These are phyloP conservation scores for Tolypocladium ovalisporum DNA, from an alignment of 2,329 filamentous ascomycete species.

Conservation along the genomic window DNA sequence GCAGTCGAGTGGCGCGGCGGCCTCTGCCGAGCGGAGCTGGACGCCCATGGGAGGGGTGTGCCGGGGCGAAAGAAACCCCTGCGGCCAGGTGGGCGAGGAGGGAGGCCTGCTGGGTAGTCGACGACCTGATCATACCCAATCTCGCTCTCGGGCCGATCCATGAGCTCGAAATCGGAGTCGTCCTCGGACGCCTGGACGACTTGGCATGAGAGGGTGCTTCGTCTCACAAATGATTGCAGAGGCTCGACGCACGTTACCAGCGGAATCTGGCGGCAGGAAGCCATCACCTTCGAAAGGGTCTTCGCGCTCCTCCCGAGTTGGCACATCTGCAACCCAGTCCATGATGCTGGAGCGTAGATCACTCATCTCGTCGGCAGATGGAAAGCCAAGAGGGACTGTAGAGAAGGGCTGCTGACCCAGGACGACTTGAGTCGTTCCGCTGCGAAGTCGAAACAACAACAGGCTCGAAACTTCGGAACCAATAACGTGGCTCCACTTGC, in stretches of 20 bases:
- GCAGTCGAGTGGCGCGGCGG: not conserved
- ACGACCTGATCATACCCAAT: slow-evolving; percentile 6
- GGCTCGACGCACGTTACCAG: not conserved
- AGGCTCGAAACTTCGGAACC: not conserved
- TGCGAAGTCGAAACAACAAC: too few species aligned
- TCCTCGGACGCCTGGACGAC: not conserved
- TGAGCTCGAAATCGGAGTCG: not conserved
- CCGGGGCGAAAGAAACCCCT: slow-evolving; percentile 16
- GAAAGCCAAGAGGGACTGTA: not conserved
- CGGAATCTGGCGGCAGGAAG: slow-evolving; percentile 12
- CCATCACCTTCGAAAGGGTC: slow-evolving; percentile 24
- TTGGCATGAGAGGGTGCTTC: not conserved
- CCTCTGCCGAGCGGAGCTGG: slow-evolving; percentile 2
- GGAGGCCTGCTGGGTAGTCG: slow-evolving; percentile 4
- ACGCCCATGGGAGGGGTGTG: slow-evolving; percentile 13
- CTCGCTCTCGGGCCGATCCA: not conserved
- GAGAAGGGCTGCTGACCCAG: too few species aligned
- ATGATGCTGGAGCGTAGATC: not conserved
- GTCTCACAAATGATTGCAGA: not conserved
- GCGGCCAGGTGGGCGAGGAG: slow-evolving; percentile 5
- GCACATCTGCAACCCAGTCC: slow-evolving; percentile 23
- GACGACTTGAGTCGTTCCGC: too few species aligned
- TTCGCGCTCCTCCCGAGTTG: slow-evolving; percentile 21
- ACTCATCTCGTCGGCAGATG: not conserved
- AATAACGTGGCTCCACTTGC: not conserved